Conservation (phyloP, 2,329 filamentous ascomycete species). For the Scedosporium boydii region DNA sequence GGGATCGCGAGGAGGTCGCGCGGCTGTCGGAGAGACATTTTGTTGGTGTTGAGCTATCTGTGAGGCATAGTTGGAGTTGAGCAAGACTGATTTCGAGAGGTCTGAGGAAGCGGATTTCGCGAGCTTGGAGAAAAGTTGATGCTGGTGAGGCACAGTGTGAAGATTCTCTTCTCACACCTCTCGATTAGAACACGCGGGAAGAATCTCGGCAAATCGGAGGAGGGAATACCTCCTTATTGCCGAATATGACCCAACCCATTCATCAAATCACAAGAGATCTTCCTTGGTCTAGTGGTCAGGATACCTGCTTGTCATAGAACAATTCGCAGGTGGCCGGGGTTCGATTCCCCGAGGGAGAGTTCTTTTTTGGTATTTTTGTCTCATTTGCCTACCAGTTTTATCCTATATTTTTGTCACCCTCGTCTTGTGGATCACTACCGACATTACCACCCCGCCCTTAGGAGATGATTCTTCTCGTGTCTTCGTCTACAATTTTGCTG, state of each 20-base stretch:
- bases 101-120: background rate
- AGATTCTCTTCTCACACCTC: too few relatives aligned
- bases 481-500: too few relatives aligned
- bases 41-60: background rate
- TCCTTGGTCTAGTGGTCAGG: conserved; percentile 2
- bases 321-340: conserved; percentile 21
- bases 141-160: too few relatives aligned
- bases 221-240: background rate
- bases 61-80: too few relatives aligned
- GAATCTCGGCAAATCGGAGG: background rate
- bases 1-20: conserved; percentile 1
- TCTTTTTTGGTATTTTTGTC: background rate
- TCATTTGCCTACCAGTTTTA: background rate
- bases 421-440: too few relatives aligned
- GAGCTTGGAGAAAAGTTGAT: too few relatives aligned
- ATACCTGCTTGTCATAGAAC: conserved; percentile 1
- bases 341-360: conserved; percentile 20
- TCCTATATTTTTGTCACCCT: background rate
- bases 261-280: background rate
- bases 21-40: background rate
- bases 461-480: too few relatives aligned
- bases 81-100: background rate
- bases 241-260: background rate
- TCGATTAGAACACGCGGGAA: background rate
- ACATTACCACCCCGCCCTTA: too few relatives aligned